Base-by-base conservation (phyloP, 164 flowering plant genomes). In the Euptelea pleiosperma region DNA sequence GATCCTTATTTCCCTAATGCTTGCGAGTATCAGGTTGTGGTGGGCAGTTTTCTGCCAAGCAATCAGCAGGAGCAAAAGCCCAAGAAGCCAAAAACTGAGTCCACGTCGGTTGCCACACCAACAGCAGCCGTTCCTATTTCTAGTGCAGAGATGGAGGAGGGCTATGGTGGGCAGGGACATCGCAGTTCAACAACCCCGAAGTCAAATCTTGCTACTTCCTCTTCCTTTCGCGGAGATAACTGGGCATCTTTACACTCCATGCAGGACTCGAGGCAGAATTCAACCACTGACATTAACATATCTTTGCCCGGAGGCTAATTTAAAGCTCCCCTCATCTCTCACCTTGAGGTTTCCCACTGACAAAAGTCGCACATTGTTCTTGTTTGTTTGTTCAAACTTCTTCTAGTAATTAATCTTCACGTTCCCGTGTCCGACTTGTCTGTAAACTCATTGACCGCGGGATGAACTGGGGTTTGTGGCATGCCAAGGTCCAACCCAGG, bases 1-100 rank as follows among this genome's bases (percentile, higher is more conserved):
- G 29, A 29, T 14, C 14, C 42, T 18, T 55, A 6, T 14, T 25
- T n/a, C 10, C 16, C 44, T 35, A 40, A 31, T 11, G 16, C 8
- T 41, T 36, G 6, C 48, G 43, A 16, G 14, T 46, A 46, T 39
- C 78, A 94, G 99, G 85, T 94, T 46, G 96, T 94, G 7, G 90
- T 94, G 22, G 99, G 99, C 11, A 94, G 97, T 58, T 94, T 94
- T 71, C 72, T 94, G 52, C 72, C 91, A 1, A 85, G 83, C 52
- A 79, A 65, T 61, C 96, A 83, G 68, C 92, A 79, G 36, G 95
- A 88, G 67, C 95, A 74, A 62, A 90, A 83, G 70, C 77, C 81
- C 8, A 91, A 84, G 76, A 89, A 84, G 67, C 85, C 63, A 58
- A 94, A 84, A 66, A 41, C 72, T 0, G 93, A 85, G 0, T 31